Evolutionary conservation across 2,329 filamentous ascomycete species (phyloP), one percentile per base, ranked within the genome.

Genomic region (Xylariomycetidae sp.): DNA sequence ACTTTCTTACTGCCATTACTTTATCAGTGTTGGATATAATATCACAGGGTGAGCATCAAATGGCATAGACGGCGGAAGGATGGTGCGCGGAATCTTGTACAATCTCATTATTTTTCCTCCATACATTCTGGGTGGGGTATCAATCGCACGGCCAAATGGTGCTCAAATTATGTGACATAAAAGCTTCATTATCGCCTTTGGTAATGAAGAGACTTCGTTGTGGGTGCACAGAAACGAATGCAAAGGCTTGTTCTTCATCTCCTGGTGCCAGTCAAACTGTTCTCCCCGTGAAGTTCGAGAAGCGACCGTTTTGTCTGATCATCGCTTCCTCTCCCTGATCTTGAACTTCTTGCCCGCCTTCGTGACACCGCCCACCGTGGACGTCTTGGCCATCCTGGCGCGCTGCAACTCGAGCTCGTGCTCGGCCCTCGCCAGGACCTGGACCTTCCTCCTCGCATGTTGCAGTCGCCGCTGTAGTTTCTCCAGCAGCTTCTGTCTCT

Each of bases 361-460:
- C 17, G 72, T 80, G n/a, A 66, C 50, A 11, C 75, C 74, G 23
- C 74, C 74, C 5, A 72, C 69, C 2, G 77, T 81, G 7, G 72
- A 64, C 44, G 76, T 79, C 64, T 82, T 82, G 22, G 74, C 75
- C 77, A 81, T 82, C 54, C 71, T 74, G 13, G 75, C 72, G 38
- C 71, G 65, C 56, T 81, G 75, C 34, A 77, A 39, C 41, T 77
- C 76, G 16, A 82, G 62, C 45, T 70, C 62, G 25, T 65, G 58
- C 57, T 82, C 78, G 16, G 76, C 72, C 15, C 68, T 62, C n/a
- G 67, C 62, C 17, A 82, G 58, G 2, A 64, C 63, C 50, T 66
- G 65, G 41, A 80, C 61, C 56, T 77, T 74, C 57, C 72, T 69
- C 43, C 64, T 67, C 5, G 74, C 69, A 14, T 54, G 59, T 33